Evolutionary conservation across 805 yeast genomes (phyloP), one percentile per base, ranked within the genome.

Genomic region (Saturnispora zaruensis): DNA sequence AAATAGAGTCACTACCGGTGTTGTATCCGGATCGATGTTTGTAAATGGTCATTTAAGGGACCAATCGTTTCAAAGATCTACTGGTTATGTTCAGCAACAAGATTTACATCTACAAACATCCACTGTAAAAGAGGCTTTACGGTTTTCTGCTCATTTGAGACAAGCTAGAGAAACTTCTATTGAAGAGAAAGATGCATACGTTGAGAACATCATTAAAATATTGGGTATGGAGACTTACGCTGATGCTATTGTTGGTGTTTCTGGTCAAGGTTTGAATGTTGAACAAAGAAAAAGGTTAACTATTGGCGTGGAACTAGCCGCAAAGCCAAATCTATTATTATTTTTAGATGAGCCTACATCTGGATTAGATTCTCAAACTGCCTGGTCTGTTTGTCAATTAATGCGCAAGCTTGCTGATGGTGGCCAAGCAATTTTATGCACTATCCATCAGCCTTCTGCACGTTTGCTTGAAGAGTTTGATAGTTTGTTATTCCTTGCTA

Each of bases 371-470:
- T 75, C 82, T 6, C 76, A 74, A 57, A 75, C 82, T 45, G 82
- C 84, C 11, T 73, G 81, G 79, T 75, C 82, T 20, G 74, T 79
- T 56, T 71, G 78, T 56, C 72, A 75, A 57, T 69, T 78, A 61
- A 73, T 74, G 67, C 72, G 75, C 57, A 71, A 69, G 56, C 71
- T 72, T 60, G 80, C 75, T 5, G 72, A 73, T 54, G 68, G 74
- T 51, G 80, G 80, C 20, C 80, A 76, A 57, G 77, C 80, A 23
- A 70, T 79, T 54, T 66, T 79, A 55, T 78, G 82, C 69, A 85
- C 95, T 25, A 85, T 85, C 57, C 93, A 85, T 67, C 95, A 85
- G 66, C 95, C 95, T 59, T 85, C 93, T 7, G 90, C 95, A 48
- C 73, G 83, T 52, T 70, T 86, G 61, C 73, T 86, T 68, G 76